phyloP scores from a whole-genome alignment of 805 yeast species.

The Debaryomyces hansenii region DNA sequence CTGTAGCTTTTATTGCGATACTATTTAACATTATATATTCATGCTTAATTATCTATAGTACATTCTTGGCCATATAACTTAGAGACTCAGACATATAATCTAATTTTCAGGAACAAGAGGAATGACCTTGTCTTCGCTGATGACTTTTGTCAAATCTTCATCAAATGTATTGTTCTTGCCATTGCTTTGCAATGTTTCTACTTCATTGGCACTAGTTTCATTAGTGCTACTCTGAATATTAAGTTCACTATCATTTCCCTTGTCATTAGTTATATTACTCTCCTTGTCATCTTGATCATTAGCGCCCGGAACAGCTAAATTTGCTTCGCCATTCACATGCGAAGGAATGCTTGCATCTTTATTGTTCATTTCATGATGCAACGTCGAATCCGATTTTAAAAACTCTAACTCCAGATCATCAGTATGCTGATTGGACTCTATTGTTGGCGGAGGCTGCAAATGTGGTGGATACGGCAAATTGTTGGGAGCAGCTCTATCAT shows the following conservation, averaged over 20 bases:
- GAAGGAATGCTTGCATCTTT: neutral
- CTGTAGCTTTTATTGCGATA: too few species aligned
- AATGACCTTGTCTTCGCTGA: too few species aligned
- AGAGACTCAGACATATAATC: too few species aligned
- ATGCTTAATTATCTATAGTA: too few species aligned
- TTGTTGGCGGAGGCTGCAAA: neutral
- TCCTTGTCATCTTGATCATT: neutral
- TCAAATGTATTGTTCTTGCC: neutral
- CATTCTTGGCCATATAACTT: too few species aligned
- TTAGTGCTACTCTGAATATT: neutral
- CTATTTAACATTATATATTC: too few species aligned
- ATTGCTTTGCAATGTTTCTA: slow-evolving; percentile 8
- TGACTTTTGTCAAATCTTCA: neutral
- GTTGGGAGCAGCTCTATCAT: neutral
- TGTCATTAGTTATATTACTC: neutral
- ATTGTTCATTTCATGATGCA: neutral
- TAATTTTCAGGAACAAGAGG: too few species aligned
- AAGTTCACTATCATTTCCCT: neutral
- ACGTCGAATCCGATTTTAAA: neutral
- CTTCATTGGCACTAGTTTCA: slow-evolving; percentile 3
- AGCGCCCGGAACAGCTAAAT: neutral
- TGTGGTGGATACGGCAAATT: slow-evolving; percentile 18
- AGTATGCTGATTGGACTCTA: too few species aligned
- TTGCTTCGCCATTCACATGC: neutral
- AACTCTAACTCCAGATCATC: too few species aligned